A percentile compares a stretch with the other conserved stretches of the same genome.
Conservation (phyloP, 345 rosid genomes). For the Eucalyptus curtisii region DNA sequence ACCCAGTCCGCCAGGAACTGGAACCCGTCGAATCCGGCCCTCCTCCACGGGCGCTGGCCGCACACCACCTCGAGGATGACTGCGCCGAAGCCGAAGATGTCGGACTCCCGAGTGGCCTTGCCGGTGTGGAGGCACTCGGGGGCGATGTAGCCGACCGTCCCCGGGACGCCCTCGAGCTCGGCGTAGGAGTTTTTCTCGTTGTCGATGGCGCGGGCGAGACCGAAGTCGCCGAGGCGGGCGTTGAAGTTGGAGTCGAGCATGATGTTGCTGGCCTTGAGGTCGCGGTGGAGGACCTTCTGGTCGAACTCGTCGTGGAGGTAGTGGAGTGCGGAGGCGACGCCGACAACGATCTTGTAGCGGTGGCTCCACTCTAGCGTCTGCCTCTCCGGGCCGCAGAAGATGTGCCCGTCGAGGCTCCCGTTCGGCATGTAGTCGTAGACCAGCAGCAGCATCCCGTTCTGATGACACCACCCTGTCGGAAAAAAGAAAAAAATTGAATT, state of each 20-base stretch:
- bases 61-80: constrained; percentile 50
- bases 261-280: constrained; percentile 62
- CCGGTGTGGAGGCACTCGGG: constrained; percentile 49
- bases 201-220: constrained; percentile 42
- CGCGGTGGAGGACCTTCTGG: constrained; percentile 47
- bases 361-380: constrained; percentile 15
- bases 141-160: constrained; percentile 51
- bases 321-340: constrained; percentile 40
- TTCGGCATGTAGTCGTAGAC: constrained; percentile 60
- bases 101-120: constrained; percentile 46
- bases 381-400: constrained; percentile 9
- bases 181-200: constrained; percentile 39
- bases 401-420: constrained; percentile 40
- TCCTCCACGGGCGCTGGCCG: constrained; percentile 34
- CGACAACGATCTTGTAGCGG: constrained; percentile 33
- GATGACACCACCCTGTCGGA: constrained; percentile 48
- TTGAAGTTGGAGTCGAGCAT: constrained; percentile 43
- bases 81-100: constrained; percentile 47
- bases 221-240: constrained; percentile 54
- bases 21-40: constrained; percentile 4
- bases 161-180: constrained; percentile 39
- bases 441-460: constrained; percentile 27
- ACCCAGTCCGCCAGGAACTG: constrained; percentile 35
- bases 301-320: constrained; percentile 55
- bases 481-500: background rate